Base-by-base conservation (phyloP, 768 basidiomycete species). In the Dioszegia aurantiaca region DNA sequence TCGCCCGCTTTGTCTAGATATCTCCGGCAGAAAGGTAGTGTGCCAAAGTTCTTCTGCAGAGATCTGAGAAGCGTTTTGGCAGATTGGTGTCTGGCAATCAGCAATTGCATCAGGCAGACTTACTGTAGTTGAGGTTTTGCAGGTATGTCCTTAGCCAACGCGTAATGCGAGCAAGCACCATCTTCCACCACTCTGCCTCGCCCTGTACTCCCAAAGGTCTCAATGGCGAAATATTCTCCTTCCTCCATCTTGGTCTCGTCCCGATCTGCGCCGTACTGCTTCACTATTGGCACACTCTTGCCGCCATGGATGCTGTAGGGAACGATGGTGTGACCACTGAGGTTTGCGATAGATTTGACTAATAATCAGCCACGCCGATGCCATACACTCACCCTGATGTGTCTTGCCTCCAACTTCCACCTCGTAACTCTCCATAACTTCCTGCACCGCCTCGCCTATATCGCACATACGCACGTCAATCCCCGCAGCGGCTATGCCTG, bases 371-470 rank as follows among this genome's bases (percentile, higher is more conserved):
- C 24, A 1, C 6, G 19, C 36, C 36, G 12, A 42, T n/a, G 19
- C 40, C 26, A 4, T 24, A 58, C n/a, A n/a, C 68, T 51, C 39
- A 91, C 91, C 90, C 48, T 87, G 90, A 64, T 85, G 81, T 8
- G 86, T 81, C 68, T 90, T 90, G 23, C 89, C 87, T 14, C 83
- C 83, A n/a, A 93, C 84, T 69, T 91, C 90, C 11, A 99, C 94
- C 74, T 98, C 95, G 70, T 97, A 97, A 0, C 89, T 90, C 72
- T 97, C 92, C 95, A 99, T 99, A 1, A 91, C 93, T 75, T 99
- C 95, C 77, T 99, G 94, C 55, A 98, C 93, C 49, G 83, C 83
- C 0, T 85, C 91, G 2, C 86, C 95, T 30, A 99, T 82, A 73
- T 98, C 94, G 54, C 91, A 92, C 51, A 98, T 82, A 51, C 93